Percentiles rank a stretch among this genome's conserved stretches.
These are phyloP conservation scores for Lasiosphaeria hispida DNA, from an alignment of 495 filamentous ascomycete genomes.

Conservation along the genomic window DNA sequence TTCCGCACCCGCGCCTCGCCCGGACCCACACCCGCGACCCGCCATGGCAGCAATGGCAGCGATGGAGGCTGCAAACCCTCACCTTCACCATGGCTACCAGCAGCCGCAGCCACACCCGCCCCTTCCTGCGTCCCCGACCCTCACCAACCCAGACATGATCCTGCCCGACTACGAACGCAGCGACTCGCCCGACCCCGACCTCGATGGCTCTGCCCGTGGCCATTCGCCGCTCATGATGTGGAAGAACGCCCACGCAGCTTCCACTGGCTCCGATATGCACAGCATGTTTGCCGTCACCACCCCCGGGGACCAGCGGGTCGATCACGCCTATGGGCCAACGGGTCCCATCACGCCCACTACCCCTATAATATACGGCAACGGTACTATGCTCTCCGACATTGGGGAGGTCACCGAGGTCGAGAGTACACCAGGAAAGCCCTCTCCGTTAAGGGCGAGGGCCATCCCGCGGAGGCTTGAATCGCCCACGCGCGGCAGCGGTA, in stretches of 20 bases:
- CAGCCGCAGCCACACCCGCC: constrained; percentile 31
- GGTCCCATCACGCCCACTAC: constrained; percentile 55
- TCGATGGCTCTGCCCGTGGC: constrained; percentile 26
- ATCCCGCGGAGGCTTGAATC: constrained; percentile 13
- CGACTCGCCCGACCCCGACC: constrained; percentile 42
- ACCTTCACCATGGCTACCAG: constrained; percentile 31
- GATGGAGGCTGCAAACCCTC: constrained; percentile 34
- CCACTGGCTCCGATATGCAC: constrained; percentile 34
- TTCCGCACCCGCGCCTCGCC: neutral
- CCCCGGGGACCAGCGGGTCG: constrained; percentile 14
- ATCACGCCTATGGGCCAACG: constrained; percentile 42
- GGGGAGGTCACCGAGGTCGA: constrained; percentile 66
- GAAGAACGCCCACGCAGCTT: constrained; percentile 39
- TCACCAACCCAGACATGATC: constrained; percentile 95
- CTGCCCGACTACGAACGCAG: constrained; percentile 64
- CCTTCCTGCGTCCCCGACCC: constrained; percentile 67
- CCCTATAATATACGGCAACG: constrained; percentile 59
- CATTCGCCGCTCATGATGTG: constrained; percentile 44
- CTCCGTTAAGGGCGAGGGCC: constrained; percentile 21
- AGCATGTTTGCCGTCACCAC: constrained; percentile 29
- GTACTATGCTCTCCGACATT: constrained; percentile 68
- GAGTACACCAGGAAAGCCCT: constrained; percentile 44
- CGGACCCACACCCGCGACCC: neutral
- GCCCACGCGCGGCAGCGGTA: constrained; percentile 20
- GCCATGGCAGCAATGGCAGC: constrained; percentile 25